These are phyloP conservation scores for Cornus kousa DNA, from an alignment of 148 eudicot genomes.

Conservation along the genomic window DNA sequence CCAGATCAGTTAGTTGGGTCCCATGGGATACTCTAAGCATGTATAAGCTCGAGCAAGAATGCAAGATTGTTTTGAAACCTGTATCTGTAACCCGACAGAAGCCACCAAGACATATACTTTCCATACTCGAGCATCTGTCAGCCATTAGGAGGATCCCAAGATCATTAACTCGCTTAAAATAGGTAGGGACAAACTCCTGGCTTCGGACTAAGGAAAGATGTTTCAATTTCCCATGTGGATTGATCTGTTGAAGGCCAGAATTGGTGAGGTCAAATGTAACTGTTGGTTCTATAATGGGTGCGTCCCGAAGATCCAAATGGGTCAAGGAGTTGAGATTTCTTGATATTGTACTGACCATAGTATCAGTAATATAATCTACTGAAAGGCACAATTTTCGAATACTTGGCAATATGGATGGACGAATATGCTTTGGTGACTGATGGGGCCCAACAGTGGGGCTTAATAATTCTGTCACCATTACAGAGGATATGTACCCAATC, in stretches of 20 bases:
- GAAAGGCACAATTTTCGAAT: conserved; percentile 72
- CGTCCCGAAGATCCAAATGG: conserved; percentile 91
- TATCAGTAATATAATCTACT: conserved; percentile 90
- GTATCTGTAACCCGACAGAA: conserved; percentile 93
- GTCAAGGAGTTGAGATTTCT: conserved; percentile 53
- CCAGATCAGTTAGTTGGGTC: conserved; percentile 79
- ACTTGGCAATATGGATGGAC: conserved; percentile 53
- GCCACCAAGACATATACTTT: conserved; percentile 93
- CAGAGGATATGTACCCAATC: conserved; percentile 72
- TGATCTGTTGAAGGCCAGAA: conserved; percentile 78
- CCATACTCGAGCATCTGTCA: conserved; percentile 75
- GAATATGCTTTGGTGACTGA: conserved; percentile 36
- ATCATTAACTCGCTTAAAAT: conserved; percentile 86
- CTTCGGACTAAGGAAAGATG: conserved; percentile 86
- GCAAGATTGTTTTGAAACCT: conserved; percentile 75
- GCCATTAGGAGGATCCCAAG: conserved; percentile 91
- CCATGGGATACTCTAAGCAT: conserved; percentile 78
- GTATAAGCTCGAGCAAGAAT: conserved; percentile 69
- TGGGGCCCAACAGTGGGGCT: conserved; percentile 52
- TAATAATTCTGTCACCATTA: conserved; percentile 83
- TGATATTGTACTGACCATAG: conserved; percentile 76
- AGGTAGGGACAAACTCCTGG: conserved; percentile 71
- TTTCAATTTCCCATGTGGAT: conserved; percentile 74
- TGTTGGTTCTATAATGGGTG: conserved; percentile 87
- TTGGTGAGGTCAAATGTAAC: conserved; percentile 80